Evolutionary conservation across 2,329 filamentous ascomycete species (phyloP), one percentile per base, ranked within the genome.

Genomic region (Xylaria sp.): DNA sequence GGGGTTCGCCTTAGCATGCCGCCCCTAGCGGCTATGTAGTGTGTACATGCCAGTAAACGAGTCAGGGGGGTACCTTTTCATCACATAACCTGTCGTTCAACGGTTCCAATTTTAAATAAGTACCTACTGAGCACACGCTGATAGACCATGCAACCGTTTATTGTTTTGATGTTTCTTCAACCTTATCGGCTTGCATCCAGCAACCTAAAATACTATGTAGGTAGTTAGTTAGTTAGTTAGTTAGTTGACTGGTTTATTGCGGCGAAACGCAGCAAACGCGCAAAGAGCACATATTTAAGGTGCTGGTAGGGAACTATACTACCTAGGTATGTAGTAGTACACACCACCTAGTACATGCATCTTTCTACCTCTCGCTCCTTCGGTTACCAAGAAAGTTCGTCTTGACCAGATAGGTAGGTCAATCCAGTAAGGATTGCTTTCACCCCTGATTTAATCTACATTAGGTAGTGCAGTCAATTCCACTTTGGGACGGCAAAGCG

Each of bases 361-460:
- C 13, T 25, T 50, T 44, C 15, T 32, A 10, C 18, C 25, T n/a
- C 37, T 44, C 34, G 28, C 34, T 64, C 41, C 39, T 39, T 50
- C 41, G 41, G n/a, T 50, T 64, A 39, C 59, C 59, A 44, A 62
- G 23, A 20, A 5, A 32, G 44, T 10, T 25, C 18, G 57, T 51
- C 23, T 61, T 52, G 28, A 41, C n/a, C 15, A 48, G 46, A 50
- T 32, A 57, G 51, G 34, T 41, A 39, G 63, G 54, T 58, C 58
- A 28, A 37, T 39, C 13, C 25, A 52, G 15, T 34, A 48, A 58
- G 32, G n/a, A 54, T 23, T 58, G 63, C 46, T 25, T 66, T 66
- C 59, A 66, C 67, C 67, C 67, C 67, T 66, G 59, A 66, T 59
- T 59, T 32, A 39, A 55, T 41, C 18, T 34, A 56, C 39, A 18